Evolutionary conservation across 148 eudicot genomes (phyloP), one percentile per base, ranked within the genome.

Genomic region (Cornus suecica): DNA sequence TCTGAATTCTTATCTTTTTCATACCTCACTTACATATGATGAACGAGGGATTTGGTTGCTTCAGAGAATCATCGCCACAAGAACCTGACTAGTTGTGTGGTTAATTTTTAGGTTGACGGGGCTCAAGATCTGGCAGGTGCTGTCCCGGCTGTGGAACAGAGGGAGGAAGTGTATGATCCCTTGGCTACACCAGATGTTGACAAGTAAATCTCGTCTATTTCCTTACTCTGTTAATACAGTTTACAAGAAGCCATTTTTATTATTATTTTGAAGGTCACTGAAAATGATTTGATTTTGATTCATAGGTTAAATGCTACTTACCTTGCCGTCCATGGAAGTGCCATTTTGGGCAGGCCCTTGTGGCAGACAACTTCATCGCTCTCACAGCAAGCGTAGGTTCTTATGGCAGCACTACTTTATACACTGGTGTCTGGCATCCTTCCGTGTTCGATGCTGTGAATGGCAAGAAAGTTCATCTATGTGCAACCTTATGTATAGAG

Each of bases 101-200:
- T 70, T 71, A 65, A 5, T 74, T 66, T 79, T 37, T 83, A 94
- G 99, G 82, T 83, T 65, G 97, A 90, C 74, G 92, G 89, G 37
- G 85, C 83, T 76, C 98, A 84, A 71, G 97, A 94, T 73, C 81
- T 87, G 58, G 77, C 86, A 68, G 82, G 84, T 34, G 76, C 78
- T 65, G 80, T 80, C 32, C 88, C 88, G 22, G 85, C 81, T 66
- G 82, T 83, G 84, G 99, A 94, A 77, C 96, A 88, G 24, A 92
- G 85, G 69, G 92, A 88, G 76, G 99, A 95, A 76, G 62, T 72
- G 2, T 87, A 83, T 74, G 99, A 95, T 88, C 99, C 97, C 30
- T 77, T 92, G 77, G 99, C 97, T 68, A 86, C 94, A 72, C 97
- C 97, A 26, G 97, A 92, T 82, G 94, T 95, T 76, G 97, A 95